Percentiles rank a stretch among this genome's conserved stretches.
These are phyloP conservation scores for Jatropha curcas DNA, from an alignment of 345 rosid species.

Conservation along the genomic window DNA sequence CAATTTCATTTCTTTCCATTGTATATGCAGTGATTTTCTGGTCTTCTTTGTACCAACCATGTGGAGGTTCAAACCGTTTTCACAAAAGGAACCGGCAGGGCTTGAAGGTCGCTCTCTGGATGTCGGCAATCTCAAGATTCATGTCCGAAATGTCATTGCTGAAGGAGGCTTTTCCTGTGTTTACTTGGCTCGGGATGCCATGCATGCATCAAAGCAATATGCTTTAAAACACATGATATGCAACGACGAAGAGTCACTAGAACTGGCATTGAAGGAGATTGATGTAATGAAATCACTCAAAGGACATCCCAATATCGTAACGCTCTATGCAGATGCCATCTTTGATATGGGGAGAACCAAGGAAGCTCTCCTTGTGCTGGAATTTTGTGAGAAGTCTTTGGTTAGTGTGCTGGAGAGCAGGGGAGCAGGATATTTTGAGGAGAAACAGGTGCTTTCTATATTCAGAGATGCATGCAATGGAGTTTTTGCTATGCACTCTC, in stretches of 20 bases:
- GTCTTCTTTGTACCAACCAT: conserved; percentile 36
- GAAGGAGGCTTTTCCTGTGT: conserved; percentile 98
- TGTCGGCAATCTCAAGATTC: conserved; percentile 76
- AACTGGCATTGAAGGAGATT: conserved; percentile 77
- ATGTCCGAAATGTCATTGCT: conserved; percentile 70
- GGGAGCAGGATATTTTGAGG: conserved; percentile 83
- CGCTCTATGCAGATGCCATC: conserved; percentile 63
- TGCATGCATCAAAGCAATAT: conserved; percentile 70
- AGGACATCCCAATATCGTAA: conserved; percentile 89
- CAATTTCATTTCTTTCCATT: not conserved
- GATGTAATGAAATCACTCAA: conserved; percentile 73
- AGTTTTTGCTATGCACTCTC: conserved; percentile 94
- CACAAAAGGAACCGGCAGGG: conserved; percentile 78
- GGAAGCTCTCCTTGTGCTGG: conserved; percentile 93
- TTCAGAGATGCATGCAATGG: conserved; percentile 94
- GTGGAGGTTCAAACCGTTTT: conserved; percentile 96
- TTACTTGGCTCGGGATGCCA: conserved; percentile 75
- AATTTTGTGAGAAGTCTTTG: conserved; percentile 83
- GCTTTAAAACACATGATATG: conserved; percentile 96
- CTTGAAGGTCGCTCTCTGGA: conserved; percentile 91
- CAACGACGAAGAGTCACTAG: conserved; percentile 80
- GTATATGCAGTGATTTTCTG: conserved; percentile 34
- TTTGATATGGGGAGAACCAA: conserved; percentile 90
- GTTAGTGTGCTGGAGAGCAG: conserved; percentile 78
- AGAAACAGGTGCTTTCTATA: conserved; percentile 70